A percentile compares a stretch with the other conserved stretches of the same genome.
These are phyloP conservation scores for Colletotrichum brevisporum DNA, from an alignment of 2,329 filamentous ascomycete species.

Conservation along the genomic window DNA sequence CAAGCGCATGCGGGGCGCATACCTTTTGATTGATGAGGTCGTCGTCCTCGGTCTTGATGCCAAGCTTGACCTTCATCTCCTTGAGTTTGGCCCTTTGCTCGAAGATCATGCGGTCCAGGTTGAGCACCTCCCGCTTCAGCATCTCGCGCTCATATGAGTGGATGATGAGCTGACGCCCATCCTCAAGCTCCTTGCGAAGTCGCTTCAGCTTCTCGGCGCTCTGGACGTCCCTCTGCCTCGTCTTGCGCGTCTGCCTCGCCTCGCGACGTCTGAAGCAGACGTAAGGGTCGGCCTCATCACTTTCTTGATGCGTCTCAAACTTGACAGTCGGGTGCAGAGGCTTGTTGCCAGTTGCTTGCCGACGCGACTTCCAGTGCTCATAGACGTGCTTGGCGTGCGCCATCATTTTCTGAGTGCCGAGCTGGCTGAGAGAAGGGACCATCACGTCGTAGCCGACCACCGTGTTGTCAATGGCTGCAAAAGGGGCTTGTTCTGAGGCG, in stretches of 20 bases:
- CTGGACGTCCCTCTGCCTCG: slow-evolving; percentile 91
- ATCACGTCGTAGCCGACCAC: slow-evolving; percentile 84
- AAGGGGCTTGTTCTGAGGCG: slow-evolving; percentile 86
- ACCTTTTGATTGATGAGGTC: slow-evolving; percentile 96
- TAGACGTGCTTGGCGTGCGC: slow-evolving; percentile 83
- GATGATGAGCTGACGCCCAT: slow-evolving; percentile 84
- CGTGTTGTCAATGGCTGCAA: slow-evolving; percentile 89
- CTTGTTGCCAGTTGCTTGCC: slow-evolving; percentile 77
- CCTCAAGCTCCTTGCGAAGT: slow-evolving; percentile 90
- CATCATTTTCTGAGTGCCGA: slow-evolving; percentile 64
- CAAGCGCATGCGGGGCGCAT: slow-evolving; percentile 44
- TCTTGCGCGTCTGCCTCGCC: slow-evolving; percentile 94
- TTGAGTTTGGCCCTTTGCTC: slow-evolving; percentile 86
- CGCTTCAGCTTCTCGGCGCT: slow-evolving; percentile 95
- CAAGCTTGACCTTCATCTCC: slow-evolving; percentile 87
- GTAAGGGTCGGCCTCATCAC: slow-evolving; percentile 95
- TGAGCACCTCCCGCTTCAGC: slow-evolving; percentile 82
- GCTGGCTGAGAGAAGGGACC: slow-evolving; percentile 74
- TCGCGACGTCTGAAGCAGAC: slow-evolving; percentile 98
- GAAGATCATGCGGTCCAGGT: slow-evolving; percentile 83
- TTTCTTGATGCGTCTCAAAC: slow-evolving; percentile 94
- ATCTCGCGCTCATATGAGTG: slow-evolving; percentile 85
- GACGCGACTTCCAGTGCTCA: slow-evolving; percentile 86
- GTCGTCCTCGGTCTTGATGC: slow-evolving; percentile 93
- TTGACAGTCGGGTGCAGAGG: slow-evolving; percentile 85